phyloP scores from a whole-genome alignment of 805 yeast species.

The Nakazawaea populi region DNA sequence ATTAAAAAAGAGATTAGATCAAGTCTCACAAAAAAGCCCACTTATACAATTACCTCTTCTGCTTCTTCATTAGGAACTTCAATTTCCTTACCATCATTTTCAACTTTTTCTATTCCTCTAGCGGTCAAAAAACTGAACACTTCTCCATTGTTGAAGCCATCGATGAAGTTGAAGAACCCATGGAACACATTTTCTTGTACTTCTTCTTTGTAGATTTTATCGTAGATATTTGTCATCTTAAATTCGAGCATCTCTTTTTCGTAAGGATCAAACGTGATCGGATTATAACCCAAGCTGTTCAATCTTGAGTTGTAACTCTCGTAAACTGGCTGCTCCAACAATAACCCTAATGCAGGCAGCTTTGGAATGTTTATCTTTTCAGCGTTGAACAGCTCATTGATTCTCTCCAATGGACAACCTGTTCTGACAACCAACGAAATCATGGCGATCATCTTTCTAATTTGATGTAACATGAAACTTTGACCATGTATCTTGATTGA shows the following conservation, averaged over 20 bases:
- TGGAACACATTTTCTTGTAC: constrained; percentile 80
- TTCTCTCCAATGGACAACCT: constrained; percentile 75
- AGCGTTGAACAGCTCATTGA: constrained; percentile 68
- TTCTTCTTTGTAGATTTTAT: constrained; percentile 88
- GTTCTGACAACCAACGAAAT: constrained; percentile 81
- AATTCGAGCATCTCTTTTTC: constrained; percentile 73
- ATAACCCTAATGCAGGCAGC: constrained; percentile 92
- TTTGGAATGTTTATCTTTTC: constrained; percentile 86
- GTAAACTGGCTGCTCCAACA: constrained; percentile 88
- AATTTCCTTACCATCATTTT: constrained; percentile 18
- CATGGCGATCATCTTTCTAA: constrained; percentile 97
- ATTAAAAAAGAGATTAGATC: not conserved
- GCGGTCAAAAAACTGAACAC: constrained; percentile 55
- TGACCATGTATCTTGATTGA: constrained; percentile 97
- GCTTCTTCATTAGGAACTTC: constrained; percentile 15
- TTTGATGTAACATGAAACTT: constrained; percentile 96
- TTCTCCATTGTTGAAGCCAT: constrained; percentile 60
- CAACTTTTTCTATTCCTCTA: constrained; percentile 31
- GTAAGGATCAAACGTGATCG: constrained; percentile 61
- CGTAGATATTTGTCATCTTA: constrained; percentile 85
- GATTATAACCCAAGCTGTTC: constrained; percentile 70
- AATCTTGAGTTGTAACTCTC: constrained; percentile 74
- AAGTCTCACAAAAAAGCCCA: not conserved
- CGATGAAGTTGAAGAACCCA: constrained; percentile 88
- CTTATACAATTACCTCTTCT: not conserved